A percentile compares a stretch with the other conserved stretches of the same genome.
Conservation (phyloP, 2,329 filamentous ascomycete genomes). For the Cordyceps fumosorosea region DNA sequence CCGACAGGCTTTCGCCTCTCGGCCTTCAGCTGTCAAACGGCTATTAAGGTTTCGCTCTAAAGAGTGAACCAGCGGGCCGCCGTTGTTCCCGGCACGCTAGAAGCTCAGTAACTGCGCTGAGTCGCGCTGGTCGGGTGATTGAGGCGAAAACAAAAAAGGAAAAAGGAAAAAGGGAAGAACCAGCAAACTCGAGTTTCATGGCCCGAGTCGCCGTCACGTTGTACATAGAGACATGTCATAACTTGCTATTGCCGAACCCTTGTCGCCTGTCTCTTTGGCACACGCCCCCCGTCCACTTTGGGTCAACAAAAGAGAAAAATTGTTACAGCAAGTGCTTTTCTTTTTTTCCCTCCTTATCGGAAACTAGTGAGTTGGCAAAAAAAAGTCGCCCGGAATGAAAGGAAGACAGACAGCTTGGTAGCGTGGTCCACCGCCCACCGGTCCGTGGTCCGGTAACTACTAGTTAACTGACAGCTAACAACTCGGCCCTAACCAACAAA, state of each 20-base stretch:
- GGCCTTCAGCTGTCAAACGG: too few species aligned
- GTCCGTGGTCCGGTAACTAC: not conserved
- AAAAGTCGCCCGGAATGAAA: not conserved
- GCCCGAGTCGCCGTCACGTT: not conserved
- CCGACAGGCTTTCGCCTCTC: not conserved
- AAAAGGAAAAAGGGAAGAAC: not conserved
- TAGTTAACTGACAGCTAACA: not conserved
- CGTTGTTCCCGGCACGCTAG: slow-evolving; percentile 8
- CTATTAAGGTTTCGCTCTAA: not conserved
- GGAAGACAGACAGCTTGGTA: not conserved
- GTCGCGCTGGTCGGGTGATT: slow-evolving; percentile 4
- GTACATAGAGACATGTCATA: not conserved
- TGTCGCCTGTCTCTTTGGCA: not conserved
- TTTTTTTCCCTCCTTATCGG: not conserved
- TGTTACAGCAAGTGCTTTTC: not conserved
- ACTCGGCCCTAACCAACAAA: slow-evolving; percentile 2
- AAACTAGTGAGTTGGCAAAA: not conserved
- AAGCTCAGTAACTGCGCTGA: not conserved
- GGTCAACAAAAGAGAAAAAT: not conserved
- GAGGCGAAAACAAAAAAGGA: not conserved
- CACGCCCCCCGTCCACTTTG: not conserved
- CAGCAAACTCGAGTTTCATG: not conserved
- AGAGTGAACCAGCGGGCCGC: slow-evolving; percentile 7
- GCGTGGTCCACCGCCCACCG: not conserved
- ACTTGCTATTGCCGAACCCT: not conserved